Percentiles rank a stretch among this genome's conserved stretches.
These are phyloP conservation scores for Apocynum venetum DNA, from an alignment of 257 asterid genomes.

Conservation along the genomic window DNA sequence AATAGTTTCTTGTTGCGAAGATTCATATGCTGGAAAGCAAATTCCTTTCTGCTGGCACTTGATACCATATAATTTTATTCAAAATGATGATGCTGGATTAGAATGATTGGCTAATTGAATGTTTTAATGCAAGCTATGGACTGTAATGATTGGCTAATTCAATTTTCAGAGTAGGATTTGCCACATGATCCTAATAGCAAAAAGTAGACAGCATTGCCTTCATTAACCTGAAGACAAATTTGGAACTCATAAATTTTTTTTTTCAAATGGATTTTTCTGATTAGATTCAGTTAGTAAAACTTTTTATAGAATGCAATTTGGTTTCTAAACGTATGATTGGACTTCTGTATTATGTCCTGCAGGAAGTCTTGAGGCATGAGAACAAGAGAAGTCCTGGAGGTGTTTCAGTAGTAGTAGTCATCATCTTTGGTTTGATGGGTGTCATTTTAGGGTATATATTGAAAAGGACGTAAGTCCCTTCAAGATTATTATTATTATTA, in stretches of 20 bases:
- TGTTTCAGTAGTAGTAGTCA: constrained; percentile 36
- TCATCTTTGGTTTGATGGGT: constrained; percentile 50
- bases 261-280: neutral
- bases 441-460: constrained; percentile 42
- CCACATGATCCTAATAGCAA: neutral
- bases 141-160: neutral
- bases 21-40: neutral
- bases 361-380: constrained; percentile 44
- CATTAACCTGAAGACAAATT: neutral
- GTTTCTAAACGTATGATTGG: neutral
- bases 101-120: neutral
- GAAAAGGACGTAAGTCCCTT: constrained; percentile 35
- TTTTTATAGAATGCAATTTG: neutral
- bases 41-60: neutral
- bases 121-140: neutral
- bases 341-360: neutral
- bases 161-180: neutral
- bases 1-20: neutral
- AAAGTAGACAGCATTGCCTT: neutral
- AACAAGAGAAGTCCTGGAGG: constrained; percentile 44
- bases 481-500: neutral
- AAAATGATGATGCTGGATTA: neutral
- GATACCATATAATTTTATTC: neutral
- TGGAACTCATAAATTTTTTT: neutral
- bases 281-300: neutral